Percentiles rank a stretch among this genome's conserved stretches.
phyloP scores from a whole-genome alignment of 306 rosid genomes.

The Vigna trinervia region DNA sequence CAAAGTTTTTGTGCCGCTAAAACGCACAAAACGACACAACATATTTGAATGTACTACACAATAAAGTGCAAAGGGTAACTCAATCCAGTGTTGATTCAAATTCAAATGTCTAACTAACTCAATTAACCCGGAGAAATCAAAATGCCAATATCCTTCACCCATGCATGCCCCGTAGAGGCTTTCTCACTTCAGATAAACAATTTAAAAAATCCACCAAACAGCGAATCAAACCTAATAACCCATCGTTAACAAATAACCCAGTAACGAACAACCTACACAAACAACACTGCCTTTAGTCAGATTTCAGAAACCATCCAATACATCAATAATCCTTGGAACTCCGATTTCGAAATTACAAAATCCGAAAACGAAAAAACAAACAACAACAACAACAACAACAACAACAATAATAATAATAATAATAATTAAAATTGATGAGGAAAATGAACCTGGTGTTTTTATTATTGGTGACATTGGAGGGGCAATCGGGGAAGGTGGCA shows the following conservation, averaged over 20 bases:
- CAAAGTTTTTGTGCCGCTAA: no score
- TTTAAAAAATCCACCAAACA: background rate
- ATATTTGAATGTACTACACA: background rate
- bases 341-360: background rate
- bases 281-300: background rate
- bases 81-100: background rate
- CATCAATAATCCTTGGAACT: background rate
- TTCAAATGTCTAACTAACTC: background rate
- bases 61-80: background rate
- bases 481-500: conserved; percentile 55
- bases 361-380: background rate
- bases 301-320: background rate
- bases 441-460: conserved; percentile 42
- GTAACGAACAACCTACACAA: background rate
- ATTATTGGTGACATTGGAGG: conserved; percentile 44
- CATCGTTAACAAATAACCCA: background rate
- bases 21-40: no score
- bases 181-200: background rate
- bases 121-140: background rate
- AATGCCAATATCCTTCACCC: background rate
- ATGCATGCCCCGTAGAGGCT: background rate
- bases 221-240: conserved; percentile 18
- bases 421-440: background rate
- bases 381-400: no score
- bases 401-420: background rate